These are phyloP conservation scores for Naganishia albida DNA, from an alignment of 1,284 basidiomycete species.

Conservation along the genomic window DNA sequence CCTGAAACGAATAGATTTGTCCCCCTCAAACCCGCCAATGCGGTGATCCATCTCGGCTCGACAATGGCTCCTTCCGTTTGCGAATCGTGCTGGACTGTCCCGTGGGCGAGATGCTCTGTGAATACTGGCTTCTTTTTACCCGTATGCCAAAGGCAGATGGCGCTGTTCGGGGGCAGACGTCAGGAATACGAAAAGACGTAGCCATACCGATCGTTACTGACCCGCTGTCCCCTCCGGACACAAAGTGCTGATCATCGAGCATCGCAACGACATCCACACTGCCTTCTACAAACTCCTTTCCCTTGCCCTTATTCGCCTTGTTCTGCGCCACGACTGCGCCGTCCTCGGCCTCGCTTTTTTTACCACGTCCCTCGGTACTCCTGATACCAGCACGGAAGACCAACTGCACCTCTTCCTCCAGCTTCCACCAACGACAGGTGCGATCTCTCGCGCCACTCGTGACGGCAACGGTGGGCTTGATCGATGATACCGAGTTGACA, in stretches of 20 bases:
- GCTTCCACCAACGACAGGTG: constrained; percentile 93
- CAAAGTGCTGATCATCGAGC: constrained; percentile 89
- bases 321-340: constrained; percentile 38
- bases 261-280: constrained; percentile 89
- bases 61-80: constrained; percentile 71
- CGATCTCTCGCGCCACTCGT: constrained; percentile 88
- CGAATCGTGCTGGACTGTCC: constrained; percentile 69
- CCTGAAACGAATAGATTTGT: constrained; percentile 89
- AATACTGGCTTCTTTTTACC: constrained; percentile 95
- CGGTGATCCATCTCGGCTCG: constrained; percentile 87
- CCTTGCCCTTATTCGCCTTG: constrained; percentile 53
- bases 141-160: constrained; percentile 88
- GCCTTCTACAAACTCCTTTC: constrained; percentile 73
- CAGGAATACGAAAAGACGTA: constrained; percentile 1
- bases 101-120: constrained; percentile 80
- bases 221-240: constrained; percentile 96
- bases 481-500: constrained; percentile 72
- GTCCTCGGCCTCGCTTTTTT: constrained; percentile 47
- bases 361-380: constrained; percentile 60
- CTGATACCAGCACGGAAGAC: constrained; percentile 91
- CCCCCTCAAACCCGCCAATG: constrained; percentile 77
- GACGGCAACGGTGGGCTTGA: constrained; percentile 80
- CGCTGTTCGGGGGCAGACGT: constrained; percentile 57
- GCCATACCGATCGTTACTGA: constrained; percentile 53
- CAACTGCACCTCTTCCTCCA: constrained; percentile 91